phyloP scores from a whole-genome alignment of 2,329 filamentous ascomycete species.

The Sporothrix sp. region DNA sequence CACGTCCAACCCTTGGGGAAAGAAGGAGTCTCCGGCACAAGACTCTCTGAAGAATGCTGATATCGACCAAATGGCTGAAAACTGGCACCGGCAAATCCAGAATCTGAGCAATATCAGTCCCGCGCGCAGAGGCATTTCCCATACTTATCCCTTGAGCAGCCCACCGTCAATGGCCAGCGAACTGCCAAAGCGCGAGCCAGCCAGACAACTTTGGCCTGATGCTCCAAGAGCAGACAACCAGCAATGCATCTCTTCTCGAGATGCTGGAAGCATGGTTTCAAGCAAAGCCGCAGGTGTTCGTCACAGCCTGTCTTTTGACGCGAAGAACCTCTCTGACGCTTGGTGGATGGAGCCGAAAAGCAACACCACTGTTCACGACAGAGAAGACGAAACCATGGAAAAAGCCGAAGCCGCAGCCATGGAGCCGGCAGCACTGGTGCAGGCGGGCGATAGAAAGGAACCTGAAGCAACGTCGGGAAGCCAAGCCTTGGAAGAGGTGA shows the following conservation, averaged over 20 bases:
- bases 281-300: no score
- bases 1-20: neutral
- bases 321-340: neutral
- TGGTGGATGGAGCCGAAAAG: neutral
- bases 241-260: neutral
- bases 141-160: neutral
- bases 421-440: no score
- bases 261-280: neutral
- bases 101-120: neutral
- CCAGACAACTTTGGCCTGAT: neutral
- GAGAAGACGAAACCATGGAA: neutral
- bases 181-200: neutral
- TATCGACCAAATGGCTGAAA: conserved; percentile 4
- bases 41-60: neutral
- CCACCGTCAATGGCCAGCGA: neutral
- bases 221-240: neutral
- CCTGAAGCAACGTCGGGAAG: no score
- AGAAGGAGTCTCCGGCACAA: neutral
- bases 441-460: neutral
- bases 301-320: neutral
- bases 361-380: neutral
- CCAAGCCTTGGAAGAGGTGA: no score
- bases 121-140: neutral
- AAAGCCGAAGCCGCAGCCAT: neutral
- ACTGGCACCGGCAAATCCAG: conserved; percentile 5